phyloP scores from a whole-genome alignment of 768 basidiomycete genomes.

The Lactarius tabidus region DNA sequence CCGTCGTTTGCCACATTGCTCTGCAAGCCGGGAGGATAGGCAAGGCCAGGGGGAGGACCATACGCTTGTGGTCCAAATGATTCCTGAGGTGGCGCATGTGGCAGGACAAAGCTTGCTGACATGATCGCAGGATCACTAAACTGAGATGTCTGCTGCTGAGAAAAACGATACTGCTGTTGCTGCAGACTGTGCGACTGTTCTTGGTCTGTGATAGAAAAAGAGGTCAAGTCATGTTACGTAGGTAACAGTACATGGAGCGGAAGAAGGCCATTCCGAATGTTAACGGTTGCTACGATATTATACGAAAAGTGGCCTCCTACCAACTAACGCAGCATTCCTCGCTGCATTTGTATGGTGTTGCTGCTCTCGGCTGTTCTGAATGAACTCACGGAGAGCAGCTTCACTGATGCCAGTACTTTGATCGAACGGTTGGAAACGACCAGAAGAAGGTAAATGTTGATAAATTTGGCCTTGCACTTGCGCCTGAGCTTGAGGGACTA shows the following conservation, averaged over 20 bases:
- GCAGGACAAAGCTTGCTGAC: constrained; percentile 18
- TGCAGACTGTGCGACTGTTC: constrained; percentile 33
- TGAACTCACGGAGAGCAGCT: constrained; percentile 72
- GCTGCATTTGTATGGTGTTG: constrained; percentile 34
- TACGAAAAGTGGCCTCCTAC: constrained; percentile 47
- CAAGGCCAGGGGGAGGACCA: constrained; percentile 68
- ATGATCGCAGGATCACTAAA: constrained; percentile 22
- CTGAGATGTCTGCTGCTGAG: constrained; percentile 25
- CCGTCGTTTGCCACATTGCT: constrained; percentile 27
- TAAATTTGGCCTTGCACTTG: constrained; percentile 34
- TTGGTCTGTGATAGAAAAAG: constrained; percentile 32
- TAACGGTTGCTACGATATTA: constrained; percentile 34
- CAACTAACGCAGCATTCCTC: constrained; percentile 36
- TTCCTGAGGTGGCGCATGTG: constrained; percentile 9
- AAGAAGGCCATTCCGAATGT: constrained; percentile 24
- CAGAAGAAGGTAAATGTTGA: constrained; percentile 34
- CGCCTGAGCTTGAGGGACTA: constrained; percentile 44
- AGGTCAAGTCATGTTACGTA: constrained; percentile 27
- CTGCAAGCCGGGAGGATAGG: constrained; percentile 37
- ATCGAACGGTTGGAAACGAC: constrained; percentile 56
- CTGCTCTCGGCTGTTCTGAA: constrained; percentile 64
- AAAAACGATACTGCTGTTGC: constrained; percentile 32
- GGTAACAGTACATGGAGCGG: constrained; percentile 27
- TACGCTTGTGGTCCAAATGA: constrained; percentile 16
- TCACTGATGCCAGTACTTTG: constrained; percentile 55